Evolutionary conservation across 352 stramenopile species (phyloP).

Genomic region (Pythium rishiriense): DNA sequence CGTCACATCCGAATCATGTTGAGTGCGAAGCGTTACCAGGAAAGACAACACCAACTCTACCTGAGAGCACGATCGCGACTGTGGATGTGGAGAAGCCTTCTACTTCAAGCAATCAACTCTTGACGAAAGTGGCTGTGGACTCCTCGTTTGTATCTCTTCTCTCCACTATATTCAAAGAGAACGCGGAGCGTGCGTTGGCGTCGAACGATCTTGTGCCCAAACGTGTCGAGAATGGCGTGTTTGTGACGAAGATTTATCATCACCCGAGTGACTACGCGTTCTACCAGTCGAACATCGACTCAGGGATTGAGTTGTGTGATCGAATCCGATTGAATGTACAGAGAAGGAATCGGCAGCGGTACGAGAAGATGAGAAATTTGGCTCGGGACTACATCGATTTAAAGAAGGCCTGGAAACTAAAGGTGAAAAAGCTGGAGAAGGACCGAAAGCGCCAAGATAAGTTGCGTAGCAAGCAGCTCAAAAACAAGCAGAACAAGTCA

Average conservation of each 20-base stretch:
- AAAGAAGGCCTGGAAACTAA: conserved; percentile 81
- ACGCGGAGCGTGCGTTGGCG: conserved; percentile 42
- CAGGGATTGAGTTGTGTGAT: conserved; percentile 43
- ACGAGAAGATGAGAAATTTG: conserved; percentile 69
- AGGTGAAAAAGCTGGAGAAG: conserved; percentile 87
- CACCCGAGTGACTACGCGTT: conserved; percentile 75
- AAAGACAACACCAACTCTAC: neutral
- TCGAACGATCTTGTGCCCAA: conserved; percentile 68
- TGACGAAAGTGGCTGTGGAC: conserved; percentile 64
- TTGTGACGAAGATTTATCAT: conserved; percentile 67
- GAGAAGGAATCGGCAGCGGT: conserved; percentile 57
- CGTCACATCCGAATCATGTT: neutral
- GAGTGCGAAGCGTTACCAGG: neutral
- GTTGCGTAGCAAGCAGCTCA: conserved; percentile 57
- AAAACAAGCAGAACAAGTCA: conserved; percentile 54
- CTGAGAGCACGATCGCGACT: neutral
- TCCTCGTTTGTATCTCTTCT: conserved; percentile 60
- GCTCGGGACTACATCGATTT: conserved; percentile 80
- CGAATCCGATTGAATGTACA: conserved; percentile 64
- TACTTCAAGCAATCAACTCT: neutral
- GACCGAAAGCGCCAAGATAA: conserved; percentile 87
- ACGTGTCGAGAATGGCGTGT: conserved; percentile 41
- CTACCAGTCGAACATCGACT: conserved; percentile 72
- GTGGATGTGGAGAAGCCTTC: neutral
- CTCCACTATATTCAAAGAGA: conserved; percentile 63